Evolutionary conservation across 352 stramenopile species (phyloP).

Genomic region (Globisporangium nagaii): DNA sequence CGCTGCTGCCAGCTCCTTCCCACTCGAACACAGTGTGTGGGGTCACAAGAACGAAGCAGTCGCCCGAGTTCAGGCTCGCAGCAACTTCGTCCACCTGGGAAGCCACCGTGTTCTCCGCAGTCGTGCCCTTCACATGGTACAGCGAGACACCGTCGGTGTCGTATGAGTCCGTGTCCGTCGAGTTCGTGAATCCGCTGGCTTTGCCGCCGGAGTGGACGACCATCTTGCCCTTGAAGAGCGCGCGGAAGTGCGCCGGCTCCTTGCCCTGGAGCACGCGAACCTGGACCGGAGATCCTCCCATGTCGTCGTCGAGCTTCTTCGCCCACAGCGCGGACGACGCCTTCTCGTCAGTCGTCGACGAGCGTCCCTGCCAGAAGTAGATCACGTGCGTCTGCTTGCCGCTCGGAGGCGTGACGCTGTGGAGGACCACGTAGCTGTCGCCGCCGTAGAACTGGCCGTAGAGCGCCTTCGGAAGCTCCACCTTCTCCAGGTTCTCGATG

Average conservation of each 20-base stretch:
- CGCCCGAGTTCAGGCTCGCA: slow-evolving; percentile 83
- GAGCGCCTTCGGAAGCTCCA: slow-evolving; percentile 58
- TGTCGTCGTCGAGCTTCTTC: slow-evolving; percentile 77
- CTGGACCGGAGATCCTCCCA: slow-evolving; percentile 82
- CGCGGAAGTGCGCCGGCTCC: slow-evolving; percentile 84
- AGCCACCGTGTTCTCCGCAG: slow-evolving; percentile 78
- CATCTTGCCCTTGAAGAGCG: slow-evolving; percentile 89
- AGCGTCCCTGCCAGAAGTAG: slow-evolving; percentile 91
- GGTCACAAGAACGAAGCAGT: slow-evolving; percentile 84
- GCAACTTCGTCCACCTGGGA: slow-evolving; percentile 77
- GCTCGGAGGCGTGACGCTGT: slow-evolving; percentile 59
- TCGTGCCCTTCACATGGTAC: slow-evolving; percentile 90
- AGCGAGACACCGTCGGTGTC: slow-evolving; percentile 82
- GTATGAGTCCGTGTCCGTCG: slow-evolving; percentile 77
- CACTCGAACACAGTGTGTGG: slow-evolving; percentile 71
- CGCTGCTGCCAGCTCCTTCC: slow-evolving; percentile 61
- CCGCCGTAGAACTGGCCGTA: slow-evolving; percentile 93
- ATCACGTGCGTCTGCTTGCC: slow-evolving; percentile 81
- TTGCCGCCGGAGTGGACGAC: slow-evolving; percentile 88
- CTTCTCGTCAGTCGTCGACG: slow-evolving; percentile 86
- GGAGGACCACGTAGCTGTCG: slow-evolving; percentile 95
- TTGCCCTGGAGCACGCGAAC: slow-evolving; percentile 85
- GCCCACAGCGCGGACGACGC: slow-evolving; percentile 56
- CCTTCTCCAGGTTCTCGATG: slow-evolving; percentile 89
- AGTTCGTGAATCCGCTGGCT: slow-evolving; percentile 85